Evolutionary conservation across 2,329 filamentous ascomycete genomes (phyloP), one percentile per base, ranked within the genome.

Genomic region (Bimuria novae-zelandiae): DNA sequence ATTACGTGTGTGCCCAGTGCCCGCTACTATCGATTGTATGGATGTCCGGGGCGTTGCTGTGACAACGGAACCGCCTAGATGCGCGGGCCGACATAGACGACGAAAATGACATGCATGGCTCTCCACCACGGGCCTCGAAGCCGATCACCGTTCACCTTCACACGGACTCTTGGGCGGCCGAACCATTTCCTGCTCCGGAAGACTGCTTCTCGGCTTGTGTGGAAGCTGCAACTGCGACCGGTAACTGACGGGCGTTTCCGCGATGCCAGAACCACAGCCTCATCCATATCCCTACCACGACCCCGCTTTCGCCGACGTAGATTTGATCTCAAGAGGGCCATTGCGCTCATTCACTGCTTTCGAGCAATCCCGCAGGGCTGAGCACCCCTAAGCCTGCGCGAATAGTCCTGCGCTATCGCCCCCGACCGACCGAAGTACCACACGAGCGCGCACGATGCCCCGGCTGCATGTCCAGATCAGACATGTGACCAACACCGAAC

Each of bases 381-480:
- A 30, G 2, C 40, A 30, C 10, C 36, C 19, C 5, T 7, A 22
- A 22, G 3, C 17, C 11, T 21, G 8, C 36, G 6, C 14, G 37
- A 11, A 25, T 7, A 12, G 7, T 22, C 25, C 16, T 7, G 16
- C 40, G 25, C 25, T 33, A 10, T 10, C 16, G 19, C n/a, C 7
- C n/a, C 16, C 40, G n/a, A 43, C 23, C 40, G 25, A 30, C 40
- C 7, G 25, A 1, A 29, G 22, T n/a, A 21, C 11, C 39, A 27
- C n/a, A n/a, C n/a, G n/a, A 16, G 40, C 51, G 39, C 29, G 35
- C 44, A 49, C 47, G n/a, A 54, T 51, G 53, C 49, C 51, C 35
- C 59, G 51, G 33, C 42, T 69, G 29, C 65, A 67, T 52, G 56
- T 58, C 23, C 59, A 61, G 43, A 54, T 73, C 36, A 63, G 55